Evolutionary conservation across 2,329 filamentous ascomycete species (phyloP).

Genomic region (Penicillium janthinellum): DNA sequence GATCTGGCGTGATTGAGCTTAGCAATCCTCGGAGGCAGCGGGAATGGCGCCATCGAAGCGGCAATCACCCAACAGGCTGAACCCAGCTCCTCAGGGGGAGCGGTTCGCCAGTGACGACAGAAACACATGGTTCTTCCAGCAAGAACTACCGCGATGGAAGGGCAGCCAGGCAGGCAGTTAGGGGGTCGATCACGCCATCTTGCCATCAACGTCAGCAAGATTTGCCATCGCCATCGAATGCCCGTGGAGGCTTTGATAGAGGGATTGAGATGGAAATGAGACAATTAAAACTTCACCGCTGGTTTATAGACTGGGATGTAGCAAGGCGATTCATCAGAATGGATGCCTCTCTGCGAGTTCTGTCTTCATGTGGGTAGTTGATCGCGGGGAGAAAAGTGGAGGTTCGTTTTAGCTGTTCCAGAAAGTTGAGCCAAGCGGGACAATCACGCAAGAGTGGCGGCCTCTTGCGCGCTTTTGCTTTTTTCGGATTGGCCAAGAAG

Average conservation of each 20-base stretch:
- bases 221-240: conserved; percentile 21
- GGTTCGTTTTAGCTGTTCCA: conserved; percentile 21
- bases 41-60: conserved; percentile 35
- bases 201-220: conserved; percentile 27
- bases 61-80: conserved; percentile 27
- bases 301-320: neutral
- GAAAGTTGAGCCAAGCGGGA: conserved; percentile 21
- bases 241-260: neutral
- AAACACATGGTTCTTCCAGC: conserved; percentile 9
- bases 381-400: conserved; percentile 17
- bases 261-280: neutral
- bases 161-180: neutral
- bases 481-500: neutral
- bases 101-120: conserved; percentile 13
- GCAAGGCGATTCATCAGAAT: neutral
- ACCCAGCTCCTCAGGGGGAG: neutral
- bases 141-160: neutral
- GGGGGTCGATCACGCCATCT: conserved; percentile 27
- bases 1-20: conserved; percentile 19
- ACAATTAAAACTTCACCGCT: conserved; percentile 18
- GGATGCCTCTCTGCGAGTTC: neutral
- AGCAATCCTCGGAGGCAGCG: conserved; percentile 15
- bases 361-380: neutral
- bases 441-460: conserved; percentile 34
- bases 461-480: conserved; percentile 15